Evolutionary conservation across 257 asterid species (phyloP).

Genomic region (Solanum bukasovii): DNA sequence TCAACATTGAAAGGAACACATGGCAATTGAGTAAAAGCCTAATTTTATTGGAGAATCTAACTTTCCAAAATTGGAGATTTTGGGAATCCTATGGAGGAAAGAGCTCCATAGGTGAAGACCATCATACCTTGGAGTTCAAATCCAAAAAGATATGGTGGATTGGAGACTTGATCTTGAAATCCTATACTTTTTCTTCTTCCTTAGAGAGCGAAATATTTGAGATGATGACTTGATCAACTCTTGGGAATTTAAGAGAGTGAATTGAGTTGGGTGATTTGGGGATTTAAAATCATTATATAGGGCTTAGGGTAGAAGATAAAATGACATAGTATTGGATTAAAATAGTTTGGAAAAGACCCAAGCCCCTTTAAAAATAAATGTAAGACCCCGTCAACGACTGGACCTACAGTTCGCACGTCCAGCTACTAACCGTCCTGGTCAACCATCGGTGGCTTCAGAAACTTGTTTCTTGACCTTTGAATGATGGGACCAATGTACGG

Average conservation of each 20-base stretch:
- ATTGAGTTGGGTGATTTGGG: neutral
- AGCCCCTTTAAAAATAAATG: neutral
- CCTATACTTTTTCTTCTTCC: no score
- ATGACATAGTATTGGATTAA: neutral
- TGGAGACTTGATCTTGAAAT: no score
- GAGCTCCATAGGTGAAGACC: no score
- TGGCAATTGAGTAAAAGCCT: no score
- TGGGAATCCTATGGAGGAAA: no score
- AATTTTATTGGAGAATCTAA: no score
- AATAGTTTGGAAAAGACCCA: neutral
- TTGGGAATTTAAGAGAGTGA: neutral
- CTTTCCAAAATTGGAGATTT: no score
- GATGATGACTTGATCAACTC: neutral
- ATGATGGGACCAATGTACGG: neutral
- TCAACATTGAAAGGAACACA: no score
- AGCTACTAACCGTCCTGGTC: neutral
- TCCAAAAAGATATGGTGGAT: no score
- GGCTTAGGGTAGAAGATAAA: neutral
- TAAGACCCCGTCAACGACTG: no score
- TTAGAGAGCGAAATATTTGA: neutral
- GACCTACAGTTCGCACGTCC: neutral
- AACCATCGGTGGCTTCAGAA: neutral
- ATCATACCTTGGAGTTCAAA: no score
- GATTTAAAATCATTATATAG: no score
- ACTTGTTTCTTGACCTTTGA: neutral